Evolutionary conservation across 495 filamentous ascomycete genomes (phyloP).

Genomic region (Xylaria flabelliformis): DNA sequence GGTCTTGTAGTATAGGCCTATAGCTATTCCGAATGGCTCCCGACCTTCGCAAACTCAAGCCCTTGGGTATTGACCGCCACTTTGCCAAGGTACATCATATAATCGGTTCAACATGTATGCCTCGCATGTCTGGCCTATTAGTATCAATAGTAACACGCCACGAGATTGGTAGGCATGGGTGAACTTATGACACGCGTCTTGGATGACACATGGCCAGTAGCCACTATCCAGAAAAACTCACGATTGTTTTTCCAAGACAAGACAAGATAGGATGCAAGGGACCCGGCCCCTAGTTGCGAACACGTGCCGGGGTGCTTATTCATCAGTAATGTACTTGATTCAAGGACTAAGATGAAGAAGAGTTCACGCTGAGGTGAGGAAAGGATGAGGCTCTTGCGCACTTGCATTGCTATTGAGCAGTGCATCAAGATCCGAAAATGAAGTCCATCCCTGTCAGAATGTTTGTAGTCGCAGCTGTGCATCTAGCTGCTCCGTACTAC

Average conservation of each 20-base stretch:
- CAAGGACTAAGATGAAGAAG: not conserved
- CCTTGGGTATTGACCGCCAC: slow-evolving; percentile 20
- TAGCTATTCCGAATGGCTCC: slow-evolving; percentile 6
- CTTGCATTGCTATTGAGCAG: not conserved
- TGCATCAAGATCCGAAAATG: slow-evolving; percentile 2
- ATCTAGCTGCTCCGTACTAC: slow-evolving; percentile 1
- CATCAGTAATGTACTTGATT: not conserved
- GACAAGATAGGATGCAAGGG: not conserved
- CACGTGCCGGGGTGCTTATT: slow-evolving; percentile 9
- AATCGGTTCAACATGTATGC: not conserved
- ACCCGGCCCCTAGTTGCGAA: not conserved
- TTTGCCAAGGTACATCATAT: slow-evolving; percentile 13
- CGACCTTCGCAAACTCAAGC: slow-evolving; percentile 21
- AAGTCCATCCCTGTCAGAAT: not conserved
- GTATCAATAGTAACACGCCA: not conserved
- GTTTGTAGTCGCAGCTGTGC: not conserved
- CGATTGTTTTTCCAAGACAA: not conserved
- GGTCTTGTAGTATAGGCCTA: not conserved
- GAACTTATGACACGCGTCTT: slow-evolving; percentile 1
- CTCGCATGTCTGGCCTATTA: not conserved
- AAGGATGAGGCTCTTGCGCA: slow-evolving; percentile 25
- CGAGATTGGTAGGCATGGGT: not conserved
- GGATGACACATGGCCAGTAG: not conserved
- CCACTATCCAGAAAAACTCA: not conserved
- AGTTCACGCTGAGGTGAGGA: slow-evolving; percentile 2